Percentiles rank a stretch among this genome's conserved stretches.
Evolutionary conservation across 495 filamentous ascomycete genomes (phyloP).

Genomic region (Penicillium canariense): DNA sequence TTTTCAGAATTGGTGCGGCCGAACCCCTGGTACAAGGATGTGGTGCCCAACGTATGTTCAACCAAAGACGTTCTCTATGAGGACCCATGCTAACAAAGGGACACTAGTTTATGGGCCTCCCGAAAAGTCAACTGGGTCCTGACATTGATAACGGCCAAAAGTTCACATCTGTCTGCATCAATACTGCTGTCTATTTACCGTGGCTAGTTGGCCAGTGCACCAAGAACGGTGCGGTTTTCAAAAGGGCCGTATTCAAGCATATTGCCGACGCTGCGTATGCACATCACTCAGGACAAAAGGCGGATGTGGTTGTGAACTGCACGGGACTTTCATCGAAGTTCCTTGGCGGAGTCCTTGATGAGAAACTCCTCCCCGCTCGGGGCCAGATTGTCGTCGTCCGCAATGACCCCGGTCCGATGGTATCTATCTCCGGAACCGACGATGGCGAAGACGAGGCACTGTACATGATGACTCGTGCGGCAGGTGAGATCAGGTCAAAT

Average conservation of each 20-base stretch:
- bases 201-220: conserved; percentile 78
- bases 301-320: conserved; percentile 80
- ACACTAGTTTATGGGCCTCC: conserved; percentile 54
- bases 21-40: conserved; percentile 79
- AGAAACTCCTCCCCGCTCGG: conserved; percentile 68
- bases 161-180: conserved; percentile 88
- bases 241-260: conserved; percentile 60
- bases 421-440: conserved; percentile 68
- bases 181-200: conserved; percentile 80
- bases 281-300: conserved; percentile 61
- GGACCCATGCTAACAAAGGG: conserved; percentile 2
- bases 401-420: conserved; percentile 75
- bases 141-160: conserved; percentile 67
- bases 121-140: conserved; percentile 50
- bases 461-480: conserved; percentile 91
- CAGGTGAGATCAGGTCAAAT: conserved; percentile 38
- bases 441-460: conserved; percentile 75
- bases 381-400: conserved; percentile 89
- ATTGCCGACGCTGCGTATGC: conserved; percentile 65
- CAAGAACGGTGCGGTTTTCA: conserved; percentile 64
- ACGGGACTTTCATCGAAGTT: conserved; percentile 72
- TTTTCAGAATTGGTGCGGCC: conserved; percentile 61
- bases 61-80: neutral
- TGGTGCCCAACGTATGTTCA: conserved; percentile 65
- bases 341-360: conserved; percentile 82